Evolutionary conservation across 768 basidiomycete species (phyloP), one percentile per base, ranked within the genome.

Genomic region (Tylopilus rubrobrunneus): DNA sequence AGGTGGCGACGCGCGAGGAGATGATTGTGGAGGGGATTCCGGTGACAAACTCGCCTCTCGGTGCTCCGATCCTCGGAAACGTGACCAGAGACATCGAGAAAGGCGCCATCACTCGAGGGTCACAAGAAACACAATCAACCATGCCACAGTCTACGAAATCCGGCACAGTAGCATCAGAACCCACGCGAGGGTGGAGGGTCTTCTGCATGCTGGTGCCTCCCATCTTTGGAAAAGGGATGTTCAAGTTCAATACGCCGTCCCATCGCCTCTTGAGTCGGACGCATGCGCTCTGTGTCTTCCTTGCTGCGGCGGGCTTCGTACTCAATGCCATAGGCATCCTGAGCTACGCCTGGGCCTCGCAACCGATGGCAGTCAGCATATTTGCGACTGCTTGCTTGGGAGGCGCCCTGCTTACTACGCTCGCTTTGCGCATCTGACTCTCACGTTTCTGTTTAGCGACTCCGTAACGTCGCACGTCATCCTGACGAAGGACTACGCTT

Each of bases 301-400:
- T 80, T 7, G 68, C 82, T 9, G 66, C 70, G 6, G 42, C 71
- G n/a, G 82, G 83, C 10, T 85, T 84, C 59, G 58, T 71, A 4
- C 69, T 84, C 19, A 77, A 76, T 2, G 63, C 82, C 21, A 56
- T 70, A 23, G 82, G 83, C 0, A 75, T 82, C 44, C 5, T 82
- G 12, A 74, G 75, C 57, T 81, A 76, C 56, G 68, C 76, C 1
- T 85, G 82, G 82, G 72, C 74, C 9, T 59, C 65, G 33, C 73
- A 80, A 52, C 72, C 81, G 2, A 49, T 27, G 4, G 74, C 74
- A 46, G 80, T 79, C 8, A 70, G 78, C 46, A 62, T 79, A 40
- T 76, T 78, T 40, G 69, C 74, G 12, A 73, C 71, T 21, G 55
- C 55, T 9, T 76, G 72, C 55, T 66, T 81, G 57, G 75, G 59